Percentiles rank a stretch among this genome's conserved stretches.
Evolutionary conservation across 192 early-diverging fungal species (phyloP).

Genomic region (Funneliformis geosporum): DNA sequence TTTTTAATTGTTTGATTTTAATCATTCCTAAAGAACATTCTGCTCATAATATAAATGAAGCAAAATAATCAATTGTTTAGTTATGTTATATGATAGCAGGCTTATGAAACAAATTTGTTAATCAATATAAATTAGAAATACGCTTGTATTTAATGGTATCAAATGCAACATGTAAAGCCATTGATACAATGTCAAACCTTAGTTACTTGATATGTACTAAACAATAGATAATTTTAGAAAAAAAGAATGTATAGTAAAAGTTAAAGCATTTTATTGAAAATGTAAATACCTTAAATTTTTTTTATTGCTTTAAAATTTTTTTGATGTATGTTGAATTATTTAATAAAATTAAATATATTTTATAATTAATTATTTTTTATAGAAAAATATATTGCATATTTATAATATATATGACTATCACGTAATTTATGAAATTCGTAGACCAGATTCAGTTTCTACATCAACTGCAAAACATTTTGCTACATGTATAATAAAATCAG

Average conservation of each 20-base stretch:
- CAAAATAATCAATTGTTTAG: background rate
- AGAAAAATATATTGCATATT: background rate
- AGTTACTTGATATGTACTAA: too few species aligned
- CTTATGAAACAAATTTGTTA: background rate
- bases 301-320: too few species aligned
- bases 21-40: background rate
- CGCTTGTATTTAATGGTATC: too few species aligned
- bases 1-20: background rate
- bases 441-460: background rate
- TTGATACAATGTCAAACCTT: too few species aligned
- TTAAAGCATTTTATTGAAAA: too few species aligned
- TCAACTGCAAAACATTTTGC: background rate
- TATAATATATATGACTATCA: constrained; percentile 12
- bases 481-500: background rate
- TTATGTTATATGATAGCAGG: background rate
- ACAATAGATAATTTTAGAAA: too few species aligned
- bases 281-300: too few species aligned
- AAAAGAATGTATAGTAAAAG: too few species aligned
- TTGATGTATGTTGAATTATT: too few species aligned
- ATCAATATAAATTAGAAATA: background rate
- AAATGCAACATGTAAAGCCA: too few species aligned
- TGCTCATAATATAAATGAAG: background rate
- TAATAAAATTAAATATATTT: background rate
- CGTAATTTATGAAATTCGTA: background rate
- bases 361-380: too few species aligned